Percentiles rank a stretch among this genome's conserved stretches.
phyloP scores from a whole-genome alignment of 805 yeast species.

The Nakazawaea sp. region DNA sequence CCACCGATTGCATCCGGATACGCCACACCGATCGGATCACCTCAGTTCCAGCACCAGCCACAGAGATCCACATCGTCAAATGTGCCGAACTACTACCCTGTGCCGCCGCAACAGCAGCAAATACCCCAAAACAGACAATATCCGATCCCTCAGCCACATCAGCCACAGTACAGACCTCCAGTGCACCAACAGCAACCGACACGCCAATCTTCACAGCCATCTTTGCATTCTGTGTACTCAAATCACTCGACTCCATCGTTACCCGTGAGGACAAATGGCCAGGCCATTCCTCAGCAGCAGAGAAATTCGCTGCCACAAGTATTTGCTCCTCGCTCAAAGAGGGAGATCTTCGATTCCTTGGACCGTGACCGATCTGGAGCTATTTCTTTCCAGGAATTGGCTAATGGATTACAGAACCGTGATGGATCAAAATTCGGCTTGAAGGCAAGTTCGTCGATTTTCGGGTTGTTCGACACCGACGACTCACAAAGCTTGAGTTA shows the following conservation, averaged over 20 bases:
- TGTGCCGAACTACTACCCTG: constrained; percentile 12
- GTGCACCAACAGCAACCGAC: constrained; percentile 6
- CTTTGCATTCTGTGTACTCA: constrained; percentile 4
- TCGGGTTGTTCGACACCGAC: constrained; percentile 8
- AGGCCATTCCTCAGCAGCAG: constrained; percentile 2
- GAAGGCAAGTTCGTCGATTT: constrained; percentile 1
- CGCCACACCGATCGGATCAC: constrained; percentile 11
- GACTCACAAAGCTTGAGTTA: constrained; percentile 1
- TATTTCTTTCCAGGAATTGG: constrained; percentile 3
- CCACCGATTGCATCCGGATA: constrained; percentile 12
- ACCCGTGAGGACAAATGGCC: background rate
- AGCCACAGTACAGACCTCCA: background rate
- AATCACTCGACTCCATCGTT: constrained; percentile 1
- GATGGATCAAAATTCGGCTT: constrained; percentile 5
- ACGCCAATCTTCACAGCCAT: constrained; percentile 6
- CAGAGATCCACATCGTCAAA: constrained; percentile 12
- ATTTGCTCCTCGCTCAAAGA: constrained; percentile 7
- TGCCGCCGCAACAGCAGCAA: constrained; percentile 7
- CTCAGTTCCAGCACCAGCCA: constrained; percentile 12
- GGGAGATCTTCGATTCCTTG: constrained; percentile 4
- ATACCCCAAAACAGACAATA: too few relatives aligned
- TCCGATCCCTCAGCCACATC: constrained; percentile 3
- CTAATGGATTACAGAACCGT: constrained; percentile 1
- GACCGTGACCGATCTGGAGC: constrained; percentile 4
- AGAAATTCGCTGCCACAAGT: constrained; percentile 1